A percentile compares a stretch with the other conserved stretches of the same genome.
phyloP scores from a whole-genome alignment of 2,329 filamentous ascomycete genomes.

The Pyrenophora tritici-repentis region DNA sequence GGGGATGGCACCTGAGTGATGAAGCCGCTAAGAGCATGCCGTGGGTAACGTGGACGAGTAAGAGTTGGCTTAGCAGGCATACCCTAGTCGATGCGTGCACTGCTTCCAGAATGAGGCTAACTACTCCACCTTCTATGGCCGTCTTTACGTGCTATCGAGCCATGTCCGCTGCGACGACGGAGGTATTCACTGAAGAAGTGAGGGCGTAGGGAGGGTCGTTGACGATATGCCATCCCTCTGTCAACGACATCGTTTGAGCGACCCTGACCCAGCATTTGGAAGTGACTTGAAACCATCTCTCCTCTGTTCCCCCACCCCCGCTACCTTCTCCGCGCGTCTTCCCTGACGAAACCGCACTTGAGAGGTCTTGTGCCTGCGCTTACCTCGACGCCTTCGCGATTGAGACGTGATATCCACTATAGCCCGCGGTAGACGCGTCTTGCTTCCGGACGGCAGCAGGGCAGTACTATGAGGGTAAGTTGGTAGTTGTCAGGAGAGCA shows the following conservation, averaged over 20 bases:
- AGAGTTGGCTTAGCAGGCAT: conserved; percentile 25
- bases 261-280: conserved; percentile 16
- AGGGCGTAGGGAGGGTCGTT: conserved; percentile 19
- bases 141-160: conserved; percentile 35
- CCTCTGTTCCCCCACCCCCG: conserved; percentile 34
- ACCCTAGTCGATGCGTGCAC: conserved; percentile 29
- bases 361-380: conserved; percentile 31
- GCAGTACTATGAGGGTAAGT: conserved; percentile 46
- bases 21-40: conserved; percentile 29
- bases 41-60: conserved; percentile 44
- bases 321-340: conserved; percentile 26
- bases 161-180: conserved; percentile 28
- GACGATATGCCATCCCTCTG: conserved; percentile 24
- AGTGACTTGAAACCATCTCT: conserved; percentile 32
- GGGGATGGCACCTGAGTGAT: conserved; percentile 10
- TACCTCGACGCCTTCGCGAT: conserved; percentile 15
- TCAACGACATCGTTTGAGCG: conserved; percentile 23
- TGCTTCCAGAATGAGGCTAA: conserved; percentile 41
- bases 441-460: conserved; percentile 22
- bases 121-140: conserved; percentile 32
- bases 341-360: conserved; percentile 29
- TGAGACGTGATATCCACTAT: conserved; percentile 16
- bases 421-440: conserved; percentile 27
- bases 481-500: conserved; percentile 35
- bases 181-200: conserved; percentile 22